Conservation (phyloP, 345 rosid species). For the Arabidopsis arenosa region DNA sequence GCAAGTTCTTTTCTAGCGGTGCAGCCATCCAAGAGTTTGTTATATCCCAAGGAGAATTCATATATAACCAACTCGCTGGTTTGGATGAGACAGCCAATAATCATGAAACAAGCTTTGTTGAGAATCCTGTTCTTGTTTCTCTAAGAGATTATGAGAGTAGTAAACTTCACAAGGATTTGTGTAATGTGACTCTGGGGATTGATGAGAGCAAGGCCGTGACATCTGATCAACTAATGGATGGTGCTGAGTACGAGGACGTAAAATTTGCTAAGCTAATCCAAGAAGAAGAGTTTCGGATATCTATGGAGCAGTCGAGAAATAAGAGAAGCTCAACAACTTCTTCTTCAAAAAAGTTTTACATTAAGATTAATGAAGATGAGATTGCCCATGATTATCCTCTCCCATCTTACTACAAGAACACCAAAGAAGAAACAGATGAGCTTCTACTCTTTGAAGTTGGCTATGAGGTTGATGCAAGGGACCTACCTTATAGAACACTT, state of each 20-base stretch:
- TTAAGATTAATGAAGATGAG: slow-evolving; percentile 83
- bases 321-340: slow-evolving; percentile 49
- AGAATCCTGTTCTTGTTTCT: slow-evolving; percentile 55
- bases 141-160: slow-evolving; percentile 55
- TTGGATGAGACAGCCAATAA: slow-evolving; percentile 61
- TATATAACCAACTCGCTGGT: slow-evolving; percentile 64
- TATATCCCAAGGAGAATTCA: slow-evolving; percentile 64
- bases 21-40: slow-evolving; percentile 55
- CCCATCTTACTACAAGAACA: slow-evolving; percentile 66
- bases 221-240: slow-evolving; percentile 30
- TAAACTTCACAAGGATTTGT: slow-evolving; percentile 36
- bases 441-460: slow-evolving; percentile 52
- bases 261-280: slow-evolving; percentile 67
- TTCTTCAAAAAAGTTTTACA: slow-evolving; percentile 55
- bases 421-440: slow-evolving; percentile 70
- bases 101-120: slow-evolving; percentile 50
- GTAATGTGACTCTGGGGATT: slow-evolving; percentile 46
- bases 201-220: slow-evolving; percentile 37
- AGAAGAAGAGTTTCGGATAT: slow-evolving; percentile 72
- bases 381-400: slow-evolving; percentile 84
- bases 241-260: slow-evolving; percentile 60
- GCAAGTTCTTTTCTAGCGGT: slow-evolving; percentile 53
- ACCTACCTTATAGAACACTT: too few relatives aligned
- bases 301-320: slow-evolving; percentile 52
- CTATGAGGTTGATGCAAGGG: slow-evolving; percentile 36